Conservation (phyloP, 2,329 filamentous ascomycete genomes). For the Albophoma yamanashiensis region DNA sequence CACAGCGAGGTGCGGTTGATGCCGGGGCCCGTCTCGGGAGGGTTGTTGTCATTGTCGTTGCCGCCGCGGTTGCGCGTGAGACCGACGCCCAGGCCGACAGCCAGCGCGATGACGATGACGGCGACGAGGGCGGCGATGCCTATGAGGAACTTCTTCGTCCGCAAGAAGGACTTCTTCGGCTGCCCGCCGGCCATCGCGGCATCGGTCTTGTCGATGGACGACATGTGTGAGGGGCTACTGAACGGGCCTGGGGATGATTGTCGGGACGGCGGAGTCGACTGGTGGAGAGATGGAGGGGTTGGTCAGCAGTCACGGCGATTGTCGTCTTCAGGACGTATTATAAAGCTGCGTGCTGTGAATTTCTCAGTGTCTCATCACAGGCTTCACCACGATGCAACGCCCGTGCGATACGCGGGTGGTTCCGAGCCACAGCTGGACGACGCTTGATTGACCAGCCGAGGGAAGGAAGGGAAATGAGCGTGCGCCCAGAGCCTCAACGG, state of each 20-base stretch:
- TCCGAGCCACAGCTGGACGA: neutral
- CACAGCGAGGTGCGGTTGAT: constrained; percentile 26
- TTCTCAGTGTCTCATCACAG: neutral
- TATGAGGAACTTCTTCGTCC: constrained; percentile 16
- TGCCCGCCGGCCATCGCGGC: neutral
- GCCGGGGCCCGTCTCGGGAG: constrained; percentile 6
- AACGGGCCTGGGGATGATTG: neutral
- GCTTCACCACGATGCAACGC: neutral
- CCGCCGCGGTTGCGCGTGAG: constrained; percentile 23
- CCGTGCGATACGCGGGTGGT: neutral
- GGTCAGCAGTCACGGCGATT: neutral
- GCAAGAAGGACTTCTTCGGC: neutral
- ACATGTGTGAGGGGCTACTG: constrained; percentile 5
- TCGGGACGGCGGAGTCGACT: neutral
- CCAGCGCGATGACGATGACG: constrained; percentile 29
- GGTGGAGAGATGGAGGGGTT: neutral
- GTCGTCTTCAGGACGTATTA: neutral
- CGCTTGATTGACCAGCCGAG: neutral
- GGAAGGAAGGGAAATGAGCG: neutral
- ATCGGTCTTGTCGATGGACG: constrained; percentile 10
- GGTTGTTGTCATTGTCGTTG: constrained; percentile 7
- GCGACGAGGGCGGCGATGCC: constrained; percentile 12
- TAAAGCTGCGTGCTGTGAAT: neutral
- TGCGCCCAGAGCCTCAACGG: neutral
- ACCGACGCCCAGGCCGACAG: constrained; percentile 46